Conservation (phyloP, 2,329 filamentous ascomycete species). For the Coniochaeta hoffmannii region DNA sequence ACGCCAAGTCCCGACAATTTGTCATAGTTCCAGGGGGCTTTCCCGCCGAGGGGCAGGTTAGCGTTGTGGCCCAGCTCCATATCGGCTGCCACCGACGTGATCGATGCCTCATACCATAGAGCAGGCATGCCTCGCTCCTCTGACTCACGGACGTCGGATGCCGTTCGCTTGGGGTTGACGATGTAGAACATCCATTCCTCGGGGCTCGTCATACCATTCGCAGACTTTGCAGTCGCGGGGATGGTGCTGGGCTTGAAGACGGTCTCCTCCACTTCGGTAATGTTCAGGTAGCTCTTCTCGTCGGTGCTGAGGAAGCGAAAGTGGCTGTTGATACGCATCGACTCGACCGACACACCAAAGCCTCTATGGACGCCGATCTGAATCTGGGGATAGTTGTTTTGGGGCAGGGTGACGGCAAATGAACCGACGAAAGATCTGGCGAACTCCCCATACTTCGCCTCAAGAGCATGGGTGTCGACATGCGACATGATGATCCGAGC, state of each 20-base stretch:
- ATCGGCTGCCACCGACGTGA: neutral
- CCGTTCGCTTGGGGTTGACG: neutral
- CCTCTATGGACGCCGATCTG: neutral
- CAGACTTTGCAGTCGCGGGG: neutral
- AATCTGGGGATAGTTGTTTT: neutral
- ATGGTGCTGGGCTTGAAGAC: neutral
- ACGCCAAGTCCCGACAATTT: neutral
- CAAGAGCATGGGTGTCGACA: neutral
- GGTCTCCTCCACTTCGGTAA: slow-evolving; percentile 2
- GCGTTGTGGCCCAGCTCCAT: neutral
- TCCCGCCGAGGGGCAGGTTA: neutral
- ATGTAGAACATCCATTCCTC: neutral
- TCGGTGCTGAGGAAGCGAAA: neutral
- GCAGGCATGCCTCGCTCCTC: neutral
- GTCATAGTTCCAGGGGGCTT: neutral
- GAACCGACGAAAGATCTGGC: neutral
- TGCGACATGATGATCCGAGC: neutral
- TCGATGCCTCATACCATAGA: neutral
- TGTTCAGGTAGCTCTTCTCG: neutral
- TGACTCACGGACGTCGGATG: neutral
- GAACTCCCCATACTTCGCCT: neutral
- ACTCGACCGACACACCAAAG: neutral
- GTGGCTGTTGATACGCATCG: neutral
- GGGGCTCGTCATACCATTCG: neutral
- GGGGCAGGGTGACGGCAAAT: neutral